Base-by-base conservation (phyloP, 1,139 yeast genomes). In the Ogataea hybrid region DNA sequence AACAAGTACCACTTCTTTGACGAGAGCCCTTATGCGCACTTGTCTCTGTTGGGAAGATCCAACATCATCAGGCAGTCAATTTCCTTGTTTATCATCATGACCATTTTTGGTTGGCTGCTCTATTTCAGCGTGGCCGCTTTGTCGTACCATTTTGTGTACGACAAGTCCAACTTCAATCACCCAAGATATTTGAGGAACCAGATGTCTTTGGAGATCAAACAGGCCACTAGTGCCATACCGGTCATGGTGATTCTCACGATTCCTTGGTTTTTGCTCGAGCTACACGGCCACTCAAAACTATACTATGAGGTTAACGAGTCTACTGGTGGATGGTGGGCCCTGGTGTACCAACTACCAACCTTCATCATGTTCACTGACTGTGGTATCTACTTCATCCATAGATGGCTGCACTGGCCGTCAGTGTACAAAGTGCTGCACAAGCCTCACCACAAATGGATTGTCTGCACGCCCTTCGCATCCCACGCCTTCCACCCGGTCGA, bases 371-470 rank as follows among this genome's bases (percentile, higher is more conserved):
- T 92, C 63, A 90, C 98, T 6, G 98, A 92, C 66, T 84, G 88
- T 63, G 86, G 92, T 46, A 88, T 92, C 58, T 92, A 92, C 65
- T 73, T 85, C 61, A 84, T 89, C 55, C 98, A 92, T 68, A 81
- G 97, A 61, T 79, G 87, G 77, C 73, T 92, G 58, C 98, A 92
- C 65, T 86, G 90, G 84, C 97, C 96, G 23, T 58, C 74, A 28
- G 82, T 92, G 31, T 92, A 92, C 77, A 90, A 84, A 71, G 65
- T 61, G 25, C 70, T 92, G 52, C 98, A 92, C 71, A 92, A 92
- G 70, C 97, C 97, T n/a, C 98, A 92, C 66, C 98, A 92, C 75
- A 94, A 92, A 69, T 92, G 98, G 98, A 81, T 92, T 58, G 97
- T 92, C 39, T 92, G 97, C 52, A 90, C 98, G 4, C 98, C 98